phyloP scores from a whole-genome alignment of 2,329 filamentous ascomycete genomes.

The Pestalotiopsis sp. region DNA sequence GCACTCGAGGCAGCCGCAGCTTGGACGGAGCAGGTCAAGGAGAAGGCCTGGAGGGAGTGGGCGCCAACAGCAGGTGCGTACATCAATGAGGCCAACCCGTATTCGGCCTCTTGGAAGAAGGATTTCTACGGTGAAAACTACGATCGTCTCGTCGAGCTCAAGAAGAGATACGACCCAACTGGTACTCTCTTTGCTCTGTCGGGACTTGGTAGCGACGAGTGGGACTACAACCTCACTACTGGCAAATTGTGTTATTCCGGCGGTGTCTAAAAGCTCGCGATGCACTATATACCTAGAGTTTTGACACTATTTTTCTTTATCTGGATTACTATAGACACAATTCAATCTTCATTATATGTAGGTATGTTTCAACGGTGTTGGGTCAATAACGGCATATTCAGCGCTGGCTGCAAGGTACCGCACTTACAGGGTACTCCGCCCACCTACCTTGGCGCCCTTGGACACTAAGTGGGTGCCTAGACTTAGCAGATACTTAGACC shows the following conservation, averaged over 20 bases:
- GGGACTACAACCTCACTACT: neutral
- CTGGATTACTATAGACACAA: neutral
- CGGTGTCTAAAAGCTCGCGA: neutral
- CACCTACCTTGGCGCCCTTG: too few relatives aligned
- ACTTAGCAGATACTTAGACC: too few relatives aligned
- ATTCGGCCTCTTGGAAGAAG: neutral
- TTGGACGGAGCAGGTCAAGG: neutral
- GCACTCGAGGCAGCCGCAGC: neutral
- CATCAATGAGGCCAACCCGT: neutral
- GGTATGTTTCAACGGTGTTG: too few relatives aligned
- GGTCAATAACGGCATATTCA: too few relatives aligned
- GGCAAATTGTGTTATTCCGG: neutral
- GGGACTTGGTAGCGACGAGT: neutral
- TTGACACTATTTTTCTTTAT: neutral
- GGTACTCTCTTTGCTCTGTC: neutral
- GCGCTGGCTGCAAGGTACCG: too few relatives aligned
- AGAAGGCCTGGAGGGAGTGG: neutral
- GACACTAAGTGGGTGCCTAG: too few relatives aligned
- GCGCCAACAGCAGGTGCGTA: neutral
- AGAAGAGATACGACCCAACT: neutral
- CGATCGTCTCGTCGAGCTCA: neutral
- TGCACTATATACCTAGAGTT: neutral
- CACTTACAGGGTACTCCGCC: too few relatives aligned
- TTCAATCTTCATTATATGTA: too few relatives aligned
- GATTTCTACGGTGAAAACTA: slow-evolving; percentile 1